These are phyloP conservation scores for Colletotrichum euphorbiae DNA, from an alignment of 2,329 filamentous ascomycete genomes.

Conservation along the genomic window DNA sequence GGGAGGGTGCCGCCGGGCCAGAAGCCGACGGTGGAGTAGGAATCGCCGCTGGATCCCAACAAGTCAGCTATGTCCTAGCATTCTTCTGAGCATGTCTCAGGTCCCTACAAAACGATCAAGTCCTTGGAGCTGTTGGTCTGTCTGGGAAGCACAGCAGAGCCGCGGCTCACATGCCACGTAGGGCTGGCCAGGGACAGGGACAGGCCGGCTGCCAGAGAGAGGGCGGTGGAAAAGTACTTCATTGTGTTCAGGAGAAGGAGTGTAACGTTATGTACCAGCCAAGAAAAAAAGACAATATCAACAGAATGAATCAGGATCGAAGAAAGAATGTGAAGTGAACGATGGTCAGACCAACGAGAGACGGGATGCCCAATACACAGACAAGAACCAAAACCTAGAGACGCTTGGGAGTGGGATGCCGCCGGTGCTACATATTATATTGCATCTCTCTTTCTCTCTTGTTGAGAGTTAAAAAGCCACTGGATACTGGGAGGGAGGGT, in stretches of 20 bases:
- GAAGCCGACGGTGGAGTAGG: conserved; percentile 70
- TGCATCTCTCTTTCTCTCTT: background rate
- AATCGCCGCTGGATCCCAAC: conserved; percentile 60
- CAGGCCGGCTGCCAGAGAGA: conserved; percentile 32
- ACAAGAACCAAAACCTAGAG: background rate
- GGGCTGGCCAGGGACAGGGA: conserved; percentile 32
- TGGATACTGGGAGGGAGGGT: background rate
- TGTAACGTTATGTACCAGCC: conserved; percentile 12
- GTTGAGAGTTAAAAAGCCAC: background rate
- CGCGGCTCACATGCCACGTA: conserved; percentile 12
- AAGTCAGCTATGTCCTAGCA: background rate
- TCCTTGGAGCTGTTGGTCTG: conserved; percentile 25
- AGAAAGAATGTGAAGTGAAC: conserved; percentile 6
- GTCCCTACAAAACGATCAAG: conserved; percentile 32
- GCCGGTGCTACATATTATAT: conserved; percentile 12
- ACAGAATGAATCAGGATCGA: conserved; percentile 1
- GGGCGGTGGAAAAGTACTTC: conserved; percentile 24
- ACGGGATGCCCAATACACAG: background rate
- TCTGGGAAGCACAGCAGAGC: conserved; percentile 7
- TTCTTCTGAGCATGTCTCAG: background rate
- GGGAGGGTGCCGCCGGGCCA: conserved; percentile 61
- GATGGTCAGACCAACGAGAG: conserved; percentile 14
- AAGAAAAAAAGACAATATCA: conserved; percentile 13
- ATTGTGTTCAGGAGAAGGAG: background rate
- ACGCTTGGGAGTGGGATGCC: background rate